Percentiles rank a stretch among this genome's conserved stretches.
Conservation (phyloP, 805 yeast genomes). For the Metschnikowia hibisci region DNA sequence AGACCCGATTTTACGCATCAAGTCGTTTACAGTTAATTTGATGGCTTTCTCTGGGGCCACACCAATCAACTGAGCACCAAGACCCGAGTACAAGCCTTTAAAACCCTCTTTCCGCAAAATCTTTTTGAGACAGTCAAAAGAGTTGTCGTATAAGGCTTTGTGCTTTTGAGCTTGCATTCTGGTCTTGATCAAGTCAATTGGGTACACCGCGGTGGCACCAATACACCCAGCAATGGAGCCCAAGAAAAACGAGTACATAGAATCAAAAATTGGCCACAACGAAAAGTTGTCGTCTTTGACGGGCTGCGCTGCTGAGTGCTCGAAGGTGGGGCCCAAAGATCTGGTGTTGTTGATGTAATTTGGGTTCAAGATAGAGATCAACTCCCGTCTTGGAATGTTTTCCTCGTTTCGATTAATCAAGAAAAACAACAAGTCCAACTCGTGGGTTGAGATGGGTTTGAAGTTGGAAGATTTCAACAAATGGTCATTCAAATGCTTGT, state of each 20-base stretch:
- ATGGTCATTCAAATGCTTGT: slow-evolving; percentile 41
- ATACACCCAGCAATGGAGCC: slow-evolving; percentile 97
- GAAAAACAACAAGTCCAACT: slow-evolving; percentile 39
- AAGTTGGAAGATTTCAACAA: slow-evolving; percentile 41
- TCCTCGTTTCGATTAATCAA: slow-evolving; percentile 37
- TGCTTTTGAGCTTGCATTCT: slow-evolving; percentile 95
- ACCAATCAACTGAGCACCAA: slow-evolving; percentile 91
- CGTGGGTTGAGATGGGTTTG: slow-evolving; percentile 37
- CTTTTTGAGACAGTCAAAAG: slow-evolving; percentile 80
- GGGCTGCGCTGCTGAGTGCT: slow-evolving; percentile 41
- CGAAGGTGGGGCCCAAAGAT: slow-evolving; percentile 36
- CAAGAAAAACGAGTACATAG: slow-evolving; percentile 78
- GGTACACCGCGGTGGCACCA: slow-evolving; percentile 97
- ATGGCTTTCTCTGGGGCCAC: slow-evolving; percentile 99
- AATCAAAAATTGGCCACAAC: slow-evolving; percentile 54
- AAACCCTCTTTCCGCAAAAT: slow-evolving; percentile 75
- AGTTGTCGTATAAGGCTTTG: slow-evolving; percentile 66
- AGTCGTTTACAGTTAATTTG: slow-evolving; percentile 89
- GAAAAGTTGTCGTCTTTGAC: slow-evolving; percentile 38
- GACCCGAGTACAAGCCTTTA: slow-evolving; percentile 84
- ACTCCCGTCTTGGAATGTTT: slow-evolving; percentile 38
- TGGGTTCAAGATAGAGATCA: slow-evolving; percentile 56
- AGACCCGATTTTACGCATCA: slow-evolving; percentile 70
- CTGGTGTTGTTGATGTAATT: slow-evolving; percentile 35
- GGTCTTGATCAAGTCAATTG: slow-evolving; percentile 93